Evolutionary conservation across 148 eudicot species (phyloP).

Genomic region (Diospyros lotus): DNA sequence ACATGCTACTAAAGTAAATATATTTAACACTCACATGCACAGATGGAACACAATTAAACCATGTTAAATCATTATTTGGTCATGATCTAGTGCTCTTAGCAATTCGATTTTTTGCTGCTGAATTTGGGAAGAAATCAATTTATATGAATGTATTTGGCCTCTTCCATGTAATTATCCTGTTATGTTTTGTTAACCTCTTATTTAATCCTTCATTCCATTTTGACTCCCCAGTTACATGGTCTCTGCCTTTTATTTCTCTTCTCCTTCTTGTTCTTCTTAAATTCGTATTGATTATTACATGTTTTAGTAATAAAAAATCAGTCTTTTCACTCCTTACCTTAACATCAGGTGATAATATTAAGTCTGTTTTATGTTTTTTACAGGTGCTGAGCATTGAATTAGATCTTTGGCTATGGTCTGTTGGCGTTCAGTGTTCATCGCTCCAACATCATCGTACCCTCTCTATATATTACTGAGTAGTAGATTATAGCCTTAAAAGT

Average conservation of each 20-base stretch:
- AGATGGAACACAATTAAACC: too few species aligned
- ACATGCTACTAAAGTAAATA: too few species aligned
- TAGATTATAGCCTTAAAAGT: constrained; percentile 9
- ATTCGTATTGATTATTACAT: background rate
- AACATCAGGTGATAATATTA: too few species aligned
- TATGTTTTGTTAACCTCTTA: background rate
- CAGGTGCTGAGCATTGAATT: constrained; percentile 82
- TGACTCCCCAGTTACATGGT: background rate
- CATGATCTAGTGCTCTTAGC: too few species aligned
- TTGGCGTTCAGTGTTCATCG: constrained; percentile 57
- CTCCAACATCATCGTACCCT: constrained; percentile 76
- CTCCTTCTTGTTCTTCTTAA: background rate
- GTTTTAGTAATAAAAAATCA: background rate
- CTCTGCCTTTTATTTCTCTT: background rate
- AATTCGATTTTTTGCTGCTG: too few species aligned
- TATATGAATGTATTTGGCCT: background rate
- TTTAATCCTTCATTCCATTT: background rate
- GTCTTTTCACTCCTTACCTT: too few species aligned
- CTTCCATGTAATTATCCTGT: background rate
- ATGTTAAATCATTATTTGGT: too few species aligned
- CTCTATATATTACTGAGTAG: constrained; percentile 63
- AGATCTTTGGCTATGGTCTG: constrained; percentile 92
- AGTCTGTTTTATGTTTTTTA: constrained; percentile 3
- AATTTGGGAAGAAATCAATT: too few species aligned
- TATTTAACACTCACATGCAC: too few species aligned